Evolutionary conservation across 441 rosid species (phyloP).

Genomic region (Kokia cookei): DNA sequence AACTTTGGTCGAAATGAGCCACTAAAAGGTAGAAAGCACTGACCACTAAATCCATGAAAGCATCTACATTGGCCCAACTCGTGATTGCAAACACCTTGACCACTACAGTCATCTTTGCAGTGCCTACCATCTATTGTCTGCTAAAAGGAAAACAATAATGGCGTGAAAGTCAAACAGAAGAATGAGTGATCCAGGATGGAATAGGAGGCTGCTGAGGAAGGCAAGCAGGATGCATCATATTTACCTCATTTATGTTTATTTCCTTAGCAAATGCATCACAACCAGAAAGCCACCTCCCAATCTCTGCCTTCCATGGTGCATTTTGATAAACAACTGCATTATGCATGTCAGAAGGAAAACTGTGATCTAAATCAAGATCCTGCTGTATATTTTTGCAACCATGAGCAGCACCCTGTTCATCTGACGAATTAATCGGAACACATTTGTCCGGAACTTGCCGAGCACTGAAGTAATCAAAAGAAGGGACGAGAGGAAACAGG

Average conservation of each 20-base stretch:
- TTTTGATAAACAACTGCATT: constrained; percentile 60
- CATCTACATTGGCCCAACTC: constrained; percentile 78
- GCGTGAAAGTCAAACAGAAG: not conserved
- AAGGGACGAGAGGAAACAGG: constrained; percentile 63
- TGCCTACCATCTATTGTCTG: constrained; percentile 66
- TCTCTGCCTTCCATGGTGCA: constrained; percentile 83
- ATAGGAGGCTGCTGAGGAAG: no score
- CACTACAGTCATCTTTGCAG: constrained; percentile 67
- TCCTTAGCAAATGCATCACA: constrained; percentile 59
- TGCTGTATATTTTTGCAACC: constrained; percentile 17
- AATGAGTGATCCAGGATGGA: no score
- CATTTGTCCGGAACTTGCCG: constrained; percentile 44
- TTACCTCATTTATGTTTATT: constrained; percentile 59
- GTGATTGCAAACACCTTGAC: constrained; percentile 82
- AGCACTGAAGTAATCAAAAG: constrained; percentile 43
- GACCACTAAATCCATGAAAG: constrained; percentile 84
- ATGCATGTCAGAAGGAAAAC: constrained; percentile 67
- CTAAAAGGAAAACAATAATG: constrained; percentile 5
- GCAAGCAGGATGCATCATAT: not conserved
- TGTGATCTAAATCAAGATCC: constrained; percentile 36
- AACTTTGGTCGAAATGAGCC: not conserved
- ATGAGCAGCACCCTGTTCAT: constrained; percentile 17
- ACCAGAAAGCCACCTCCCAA: constrained; percentile 89
- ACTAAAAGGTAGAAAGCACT: constrained; percentile 13
- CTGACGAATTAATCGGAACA: constrained; percentile 38